Conservation (phyloP, 257 asterid species). For the Solanum chmielewskii region DNA sequence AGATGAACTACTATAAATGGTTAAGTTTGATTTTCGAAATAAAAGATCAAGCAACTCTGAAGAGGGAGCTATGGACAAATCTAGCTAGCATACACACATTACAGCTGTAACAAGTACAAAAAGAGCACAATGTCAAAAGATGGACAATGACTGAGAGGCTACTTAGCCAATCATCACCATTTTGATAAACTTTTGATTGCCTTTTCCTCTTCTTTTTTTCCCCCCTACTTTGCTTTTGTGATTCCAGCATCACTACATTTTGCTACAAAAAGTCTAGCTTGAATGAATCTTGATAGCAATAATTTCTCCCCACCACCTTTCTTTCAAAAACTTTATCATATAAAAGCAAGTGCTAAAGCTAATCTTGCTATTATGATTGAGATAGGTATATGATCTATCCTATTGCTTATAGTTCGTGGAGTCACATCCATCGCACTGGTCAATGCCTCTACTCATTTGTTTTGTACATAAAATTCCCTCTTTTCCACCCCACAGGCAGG, state of each 20-base stretch:
- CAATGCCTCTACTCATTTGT: constrained; percentile 15
- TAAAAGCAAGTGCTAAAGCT: constrained; percentile 6
- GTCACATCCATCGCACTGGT: constrained; percentile 9
- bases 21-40: not conserved
- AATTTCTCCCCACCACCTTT: constrained; percentile 6
- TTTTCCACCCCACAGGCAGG: not conserved
- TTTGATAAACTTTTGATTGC: constrained; percentile 39
- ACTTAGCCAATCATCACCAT: constrained; percentile 39
- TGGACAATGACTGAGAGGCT: constrained; percentile 12
- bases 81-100: constrained; percentile 9
- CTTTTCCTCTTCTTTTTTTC: not conserved
- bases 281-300: constrained; percentile 14
- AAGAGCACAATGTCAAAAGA: constrained; percentile 21
- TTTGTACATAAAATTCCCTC: not conserved
- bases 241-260: constrained; percentile 1
- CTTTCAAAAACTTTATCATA: constrained; percentile 32
- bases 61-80: not conserved
- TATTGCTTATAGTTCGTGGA: constrained; percentile 15
- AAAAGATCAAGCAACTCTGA: not conserved
- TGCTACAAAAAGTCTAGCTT: constrained; percentile 16
- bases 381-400: not conserved
- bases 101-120: constrained; percentile 30
- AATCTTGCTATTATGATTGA: constrained; percentile 3
- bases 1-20: not conserved
- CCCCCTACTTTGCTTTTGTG: not conserved